Base-by-base conservation (phyloP, 2,329 filamentous ascomycete genomes). In the Dactylellina parvicollis region DNA sequence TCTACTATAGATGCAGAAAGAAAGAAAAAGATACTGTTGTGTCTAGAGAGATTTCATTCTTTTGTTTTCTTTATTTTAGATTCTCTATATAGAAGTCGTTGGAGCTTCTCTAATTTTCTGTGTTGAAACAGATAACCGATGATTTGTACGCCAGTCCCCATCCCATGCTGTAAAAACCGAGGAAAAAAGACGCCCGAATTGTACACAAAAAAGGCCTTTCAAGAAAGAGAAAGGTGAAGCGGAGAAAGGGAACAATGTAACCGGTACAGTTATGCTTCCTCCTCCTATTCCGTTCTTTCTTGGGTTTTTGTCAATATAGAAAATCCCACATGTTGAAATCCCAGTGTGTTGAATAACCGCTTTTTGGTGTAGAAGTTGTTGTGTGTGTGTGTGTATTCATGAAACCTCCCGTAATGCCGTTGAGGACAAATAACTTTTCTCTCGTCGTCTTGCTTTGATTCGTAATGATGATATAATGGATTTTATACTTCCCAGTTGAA, bases 401-500 rank as follows among this genome's bases (percentile, higher is more conserved):
- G 66, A 72, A 73, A 73, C 60, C 69, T 55, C 69, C 65, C 69
- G 62, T 56, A 54, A 60, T 72, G 69, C 60, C 69, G 69, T 73
- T 73, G 69, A 73, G 55, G 69, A 73, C 69, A 73, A 66, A 26
- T 18, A 60, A 66, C 46, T 66, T 73, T 67, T 72, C 54, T 49
- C 22, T 30, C 9, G 2, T 34, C 26, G 4, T 57, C 16, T 40
- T 20, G 38, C 32, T n/a, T 38, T 40, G 14, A 12, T 12, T 28
- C 10, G n/a, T 24, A 30, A 28, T 24, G 26, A 9, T 50, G 9
- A 50, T 16, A 38, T 49, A 5, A 20, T 26, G 24, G 22, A 34
- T n/a, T n/a, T 3, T 56, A 20, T 40, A 26, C 34, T 32, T 44
- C 22, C 46, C 47, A 46, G 80, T 81, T 81, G 80, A 80, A 81